These are phyloP conservation scores for Platismatia glauca DNA, from an alignment of 495 filamentous ascomycete genomes.

Conservation along the genomic window DNA sequence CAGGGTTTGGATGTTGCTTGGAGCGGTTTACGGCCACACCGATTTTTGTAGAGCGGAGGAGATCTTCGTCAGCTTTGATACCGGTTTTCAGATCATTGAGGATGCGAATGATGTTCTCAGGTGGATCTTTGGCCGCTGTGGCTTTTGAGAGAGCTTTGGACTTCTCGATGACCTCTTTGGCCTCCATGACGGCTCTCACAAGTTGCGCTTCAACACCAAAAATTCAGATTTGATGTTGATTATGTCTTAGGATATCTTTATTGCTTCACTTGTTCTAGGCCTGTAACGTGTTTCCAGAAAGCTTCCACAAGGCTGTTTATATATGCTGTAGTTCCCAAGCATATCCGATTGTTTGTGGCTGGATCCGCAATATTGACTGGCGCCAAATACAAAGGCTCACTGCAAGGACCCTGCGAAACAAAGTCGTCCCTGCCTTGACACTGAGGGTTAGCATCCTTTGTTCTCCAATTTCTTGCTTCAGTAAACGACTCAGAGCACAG, in stretches of 20 bases:
- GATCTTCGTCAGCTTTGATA: slow-evolving; percentile 75
- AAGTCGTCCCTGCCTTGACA: neutral
- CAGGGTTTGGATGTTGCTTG: slow-evolving; percentile 62
- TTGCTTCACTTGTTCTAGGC: neutral
- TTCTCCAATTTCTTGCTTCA: neutral
- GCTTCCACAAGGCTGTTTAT: neutral
- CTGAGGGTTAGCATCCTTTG: neutral
- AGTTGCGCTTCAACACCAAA: neutral
- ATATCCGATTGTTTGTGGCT: neutral
- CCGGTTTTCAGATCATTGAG: slow-evolving; percentile 70
- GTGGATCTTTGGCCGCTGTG: slow-evolving; percentile 53
- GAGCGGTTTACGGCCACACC: slow-evolving; percentile 82
- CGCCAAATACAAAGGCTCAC: neutral
- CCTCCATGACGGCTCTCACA: slow-evolving; percentile 52
- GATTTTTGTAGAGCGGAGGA: slow-evolving; percentile 75
- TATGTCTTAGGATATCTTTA: neutral
- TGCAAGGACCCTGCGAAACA: neutral
- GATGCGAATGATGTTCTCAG: slow-evolving; percentile 54
- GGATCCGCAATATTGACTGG: neutral
- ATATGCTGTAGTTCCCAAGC: neutral
- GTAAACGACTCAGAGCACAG: neutral
- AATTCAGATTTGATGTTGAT: too few species aligned
- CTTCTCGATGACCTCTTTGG: slow-evolving; percentile 64
- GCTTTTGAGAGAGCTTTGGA: slow-evolving; percentile 72
- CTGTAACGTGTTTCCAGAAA: neutral